Evolutionary conservation across 2,329 filamentous ascomycete genomes (phyloP), one percentile per base, ranked within the genome.

Genomic region (Epichloe hybrida): DNA sequence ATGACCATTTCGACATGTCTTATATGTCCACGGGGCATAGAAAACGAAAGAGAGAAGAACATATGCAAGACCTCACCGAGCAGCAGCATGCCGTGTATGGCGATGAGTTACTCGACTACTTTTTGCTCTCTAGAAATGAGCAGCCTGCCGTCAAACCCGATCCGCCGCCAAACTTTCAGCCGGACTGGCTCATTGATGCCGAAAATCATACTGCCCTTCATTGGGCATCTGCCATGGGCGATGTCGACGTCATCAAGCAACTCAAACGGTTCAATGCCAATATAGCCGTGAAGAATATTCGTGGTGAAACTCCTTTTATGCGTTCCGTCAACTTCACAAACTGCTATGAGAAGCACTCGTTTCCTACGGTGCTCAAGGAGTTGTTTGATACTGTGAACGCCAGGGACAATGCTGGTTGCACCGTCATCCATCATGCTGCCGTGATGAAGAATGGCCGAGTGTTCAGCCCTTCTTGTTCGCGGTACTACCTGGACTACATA

Each of bases 171-270:
- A 85, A 88, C 63, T 95, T 95, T 60, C 84, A 95, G 62, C 83
- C 94, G 5, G 86, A 98, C 66, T 86, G 88, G 65, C 76, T 84
- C n/a, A 96, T 98, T 55, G 93, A 98, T 64, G 86, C 89, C 42
- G 89, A 95, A 60, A 84, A 84, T 9, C 90, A 97, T 62, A 95
- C 89, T 2, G 90, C 91, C 5, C 77, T 98, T 57, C 93, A 98
- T 64, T 98, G 93, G 93, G 93, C 90, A 17, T 89, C 88, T 49
- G 88, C 93, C 23, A 98, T 98, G 91, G 93, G 93, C 52, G 93
- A 97, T 58, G 74, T 96, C 34, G 86, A 91, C 46, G 87, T 97
- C 15, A 88, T 96, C 54, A 88, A 84, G 65, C 86, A 95, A 65
- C 74, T 98, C 17, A 84, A 93, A 59, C 77, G 81, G 40, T 88